Conservation (phyloP, 257 asterid species). For the Thymus quinquecostatus region DNA sequence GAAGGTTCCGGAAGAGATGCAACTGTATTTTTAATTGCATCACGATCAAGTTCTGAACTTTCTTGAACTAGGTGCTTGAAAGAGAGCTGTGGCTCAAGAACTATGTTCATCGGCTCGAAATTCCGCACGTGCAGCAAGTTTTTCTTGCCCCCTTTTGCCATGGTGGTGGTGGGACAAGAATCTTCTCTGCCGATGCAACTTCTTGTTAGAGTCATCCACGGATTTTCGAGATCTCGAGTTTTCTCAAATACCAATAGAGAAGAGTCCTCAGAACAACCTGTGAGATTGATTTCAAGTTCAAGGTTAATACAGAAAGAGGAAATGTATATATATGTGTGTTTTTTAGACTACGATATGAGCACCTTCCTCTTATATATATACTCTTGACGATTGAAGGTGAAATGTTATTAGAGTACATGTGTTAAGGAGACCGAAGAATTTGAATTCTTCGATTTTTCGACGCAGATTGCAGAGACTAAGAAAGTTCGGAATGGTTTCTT, state of each 20-base stretch:
- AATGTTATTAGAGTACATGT: not conserved
- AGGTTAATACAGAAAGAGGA: not conserved
- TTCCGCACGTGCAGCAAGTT: constrained; percentile 47
- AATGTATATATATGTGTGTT: not conserved
- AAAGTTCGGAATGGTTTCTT: constrained; percentile 30
- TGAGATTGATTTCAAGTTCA: not conserved
- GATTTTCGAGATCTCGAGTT: not conserved
- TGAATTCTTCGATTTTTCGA: constrained; percentile 15
- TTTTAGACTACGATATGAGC: constrained; percentile 18
- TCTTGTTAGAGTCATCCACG: constrained; percentile 49
- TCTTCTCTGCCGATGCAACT: constrained; percentile 41
- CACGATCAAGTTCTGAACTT: constrained; percentile 30
- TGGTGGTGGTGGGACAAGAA: constrained; percentile 16
- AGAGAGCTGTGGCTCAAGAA: constrained; percentile 55
- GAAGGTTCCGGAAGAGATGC: not conserved
- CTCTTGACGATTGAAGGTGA: constrained; percentile 8
- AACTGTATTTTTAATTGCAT: not conserved
- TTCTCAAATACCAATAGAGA: not conserved
- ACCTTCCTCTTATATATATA: constrained; percentile 20
- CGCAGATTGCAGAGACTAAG: not conserved
- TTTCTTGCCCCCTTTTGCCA: constrained; percentile 36
- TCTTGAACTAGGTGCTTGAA: constrained; percentile 64
- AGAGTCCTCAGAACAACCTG: constrained; percentile 23
- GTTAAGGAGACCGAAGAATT: constrained; percentile 15
- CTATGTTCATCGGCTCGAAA: constrained; percentile 55